Percentiles rank a stretch among this genome's conserved stretches.
These are phyloP conservation scores for Gossypium turneri DNA, from an alignment of 345 rosid species.

Conservation along the genomic window DNA sequence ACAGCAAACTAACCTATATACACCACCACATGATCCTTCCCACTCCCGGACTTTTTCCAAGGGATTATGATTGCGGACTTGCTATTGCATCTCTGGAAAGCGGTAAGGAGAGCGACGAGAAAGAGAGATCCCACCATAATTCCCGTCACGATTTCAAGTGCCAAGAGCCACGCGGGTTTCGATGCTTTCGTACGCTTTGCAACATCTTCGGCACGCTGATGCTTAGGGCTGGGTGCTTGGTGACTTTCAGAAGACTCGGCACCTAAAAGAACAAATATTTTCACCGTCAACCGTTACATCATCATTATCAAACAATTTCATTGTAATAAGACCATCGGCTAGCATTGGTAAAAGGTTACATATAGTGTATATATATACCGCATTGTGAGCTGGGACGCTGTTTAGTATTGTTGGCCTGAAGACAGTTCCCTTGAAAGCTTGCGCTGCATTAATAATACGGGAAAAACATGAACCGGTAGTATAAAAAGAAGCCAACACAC, in stretches of 20 bases:
- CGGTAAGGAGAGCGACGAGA: conserved; percentile 57
- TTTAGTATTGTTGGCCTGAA: conserved; percentile 49
- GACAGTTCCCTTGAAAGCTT: conserved; percentile 95
- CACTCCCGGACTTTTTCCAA: conserved; percentile 86
- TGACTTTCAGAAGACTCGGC: conserved; percentile 41
- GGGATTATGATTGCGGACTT: conserved; percentile 82
- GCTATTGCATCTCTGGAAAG: conserved; percentile 63
- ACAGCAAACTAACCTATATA: conserved; percentile 58
- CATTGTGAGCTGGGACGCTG: conserved; percentile 69
- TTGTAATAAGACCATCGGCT: neutral
- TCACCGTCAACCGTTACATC: conserved; percentile 9
- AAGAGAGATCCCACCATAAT: conserved; percentile 65
- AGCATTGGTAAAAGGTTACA: neutral
- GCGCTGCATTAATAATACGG: conserved; percentile 36
- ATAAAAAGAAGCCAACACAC: conserved; percentile 4
- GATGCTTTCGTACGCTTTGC: conserved; percentile 50
- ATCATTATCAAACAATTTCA: conserved; percentile 5
- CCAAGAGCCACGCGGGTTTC: conserved; percentile 78
- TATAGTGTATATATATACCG: conserved; percentile 32
- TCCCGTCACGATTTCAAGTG: conserved; percentile 79
- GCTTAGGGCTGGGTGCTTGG: conserved; percentile 36
- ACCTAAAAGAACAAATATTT: conserved; percentile 33
- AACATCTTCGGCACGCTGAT: conserved; percentile 39
- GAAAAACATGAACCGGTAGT: neutral
- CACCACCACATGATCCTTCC: conserved; percentile 62